These are phyloP conservation scores for Syzygium malaccense DNA, from an alignment of 441 rosid species.

Conservation along the genomic window DNA sequence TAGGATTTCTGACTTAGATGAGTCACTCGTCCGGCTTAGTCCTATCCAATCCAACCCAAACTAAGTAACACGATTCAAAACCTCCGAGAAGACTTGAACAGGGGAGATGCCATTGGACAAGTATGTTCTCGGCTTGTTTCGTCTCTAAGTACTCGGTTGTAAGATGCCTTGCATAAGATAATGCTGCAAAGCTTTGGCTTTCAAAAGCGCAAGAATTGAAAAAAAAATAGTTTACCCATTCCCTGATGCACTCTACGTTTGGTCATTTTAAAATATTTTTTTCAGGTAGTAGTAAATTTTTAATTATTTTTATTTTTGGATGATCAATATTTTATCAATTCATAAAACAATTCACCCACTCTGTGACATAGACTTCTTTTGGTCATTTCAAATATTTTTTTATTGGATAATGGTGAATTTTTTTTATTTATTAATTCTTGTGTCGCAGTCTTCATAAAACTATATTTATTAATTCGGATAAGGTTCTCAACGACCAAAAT, in stretches of 20 bases:
- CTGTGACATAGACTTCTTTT: not conserved
- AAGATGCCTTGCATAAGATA: not conserved
- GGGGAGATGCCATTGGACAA: not conserved
- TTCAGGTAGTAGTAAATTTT: not conserved
- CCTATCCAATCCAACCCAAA: not conserved
- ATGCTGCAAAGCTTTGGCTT: not conserved
- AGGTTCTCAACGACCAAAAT: no score
- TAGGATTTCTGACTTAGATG: no score
- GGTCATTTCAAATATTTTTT: not conserved
- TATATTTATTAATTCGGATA: no score
- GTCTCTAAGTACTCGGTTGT: not conserved
- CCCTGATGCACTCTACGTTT: not conserved
- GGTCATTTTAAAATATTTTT: not conserved
- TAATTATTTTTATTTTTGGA: no score
- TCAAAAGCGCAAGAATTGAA: fast-evolving
- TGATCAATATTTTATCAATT: not conserved
- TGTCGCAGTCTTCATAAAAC: no score
- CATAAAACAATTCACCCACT: not conserved
- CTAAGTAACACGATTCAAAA: no score
- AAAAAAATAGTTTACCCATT: not conserved
- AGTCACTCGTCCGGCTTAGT: not conserved
- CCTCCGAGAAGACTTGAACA: not conserved
- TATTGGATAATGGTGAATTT: not conserved
- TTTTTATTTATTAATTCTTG: not conserved
- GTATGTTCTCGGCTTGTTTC: not conserved